phyloP scores from a whole-genome alignment of 129 eudicot species.

The Flaveria bidentis region DNA sequence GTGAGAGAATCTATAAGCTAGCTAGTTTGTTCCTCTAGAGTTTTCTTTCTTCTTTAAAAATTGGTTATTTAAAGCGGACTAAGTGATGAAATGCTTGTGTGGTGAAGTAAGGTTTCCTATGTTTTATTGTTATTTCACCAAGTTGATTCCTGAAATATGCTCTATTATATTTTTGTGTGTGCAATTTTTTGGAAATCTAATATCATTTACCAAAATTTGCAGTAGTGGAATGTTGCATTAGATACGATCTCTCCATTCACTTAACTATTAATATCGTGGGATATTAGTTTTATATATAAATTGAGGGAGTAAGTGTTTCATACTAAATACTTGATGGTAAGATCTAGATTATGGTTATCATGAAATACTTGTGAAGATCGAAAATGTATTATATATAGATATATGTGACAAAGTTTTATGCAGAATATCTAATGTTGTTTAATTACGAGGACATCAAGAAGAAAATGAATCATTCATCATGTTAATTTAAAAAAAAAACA shows the following conservation, averaged over 20 bases:
- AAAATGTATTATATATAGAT: neutral
- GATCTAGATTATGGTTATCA: constrained; percentile 8
- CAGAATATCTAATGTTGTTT: neutral
- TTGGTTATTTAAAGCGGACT: too few species aligned
- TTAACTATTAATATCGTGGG: neutral
- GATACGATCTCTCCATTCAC: constrained; percentile 16
- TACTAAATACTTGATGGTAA: neutral
- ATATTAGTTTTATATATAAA: neutral
- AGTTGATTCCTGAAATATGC: neutral
- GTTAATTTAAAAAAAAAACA: too few species aligned
- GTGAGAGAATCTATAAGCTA: too few species aligned
- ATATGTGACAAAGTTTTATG: neutral
- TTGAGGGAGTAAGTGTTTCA: neutral
- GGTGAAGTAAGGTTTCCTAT: neutral
- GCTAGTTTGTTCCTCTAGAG: too few species aligned
- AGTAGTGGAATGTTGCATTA: constrained; percentile 13
- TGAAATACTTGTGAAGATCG: neutral
- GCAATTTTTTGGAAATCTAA: neutral
- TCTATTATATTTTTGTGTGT: neutral
- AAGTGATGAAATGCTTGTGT: neutral
- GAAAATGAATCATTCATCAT: too few species aligned
- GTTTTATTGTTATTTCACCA: neutral
- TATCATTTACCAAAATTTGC: neutral
- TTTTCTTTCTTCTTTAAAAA: too few species aligned
- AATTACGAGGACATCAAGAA: too few species aligned